These are phyloP conservation scores for Phytophthora cryptogea DNA, from an alignment of 352 stramenopile species.

Conservation along the genomic window DNA sequence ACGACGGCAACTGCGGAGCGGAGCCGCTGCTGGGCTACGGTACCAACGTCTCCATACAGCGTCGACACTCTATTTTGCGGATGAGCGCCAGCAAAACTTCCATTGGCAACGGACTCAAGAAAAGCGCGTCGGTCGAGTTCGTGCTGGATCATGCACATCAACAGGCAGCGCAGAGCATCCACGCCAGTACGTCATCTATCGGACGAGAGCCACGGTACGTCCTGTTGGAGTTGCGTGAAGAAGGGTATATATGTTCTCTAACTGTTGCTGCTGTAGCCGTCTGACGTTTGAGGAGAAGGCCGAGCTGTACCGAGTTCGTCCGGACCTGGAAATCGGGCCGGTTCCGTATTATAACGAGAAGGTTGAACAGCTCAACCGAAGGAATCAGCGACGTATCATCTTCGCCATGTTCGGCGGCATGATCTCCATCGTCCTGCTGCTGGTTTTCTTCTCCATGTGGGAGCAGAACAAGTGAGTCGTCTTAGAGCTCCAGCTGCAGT, in stretches of 20 bases:
- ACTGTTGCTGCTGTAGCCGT: conserved; percentile 38
- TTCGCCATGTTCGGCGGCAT: conserved; percentile 79
- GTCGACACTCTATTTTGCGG: conserved; percentile 65
- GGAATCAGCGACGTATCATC: conserved; percentile 68
- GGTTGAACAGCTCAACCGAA: conserved; percentile 51
- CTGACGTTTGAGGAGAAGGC: conserved; percentile 82
- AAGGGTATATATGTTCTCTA: conserved; percentile 1
- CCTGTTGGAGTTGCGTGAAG: not conserved
- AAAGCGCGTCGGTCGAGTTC: conserved; percentile 79
- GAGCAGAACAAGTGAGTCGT: conserved; percentile 36
- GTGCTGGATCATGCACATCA: conserved; percentile 50
- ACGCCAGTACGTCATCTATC: conserved; percentile 48
- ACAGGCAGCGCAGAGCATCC: conserved; percentile 35
- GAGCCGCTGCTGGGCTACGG: conserved; percentile 34
- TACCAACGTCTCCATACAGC: conserved; percentile 36
- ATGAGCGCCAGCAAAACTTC: conserved; percentile 47
- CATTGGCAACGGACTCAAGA: conserved; percentile 43
- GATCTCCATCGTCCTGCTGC: conserved; percentile 65
- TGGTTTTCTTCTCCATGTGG: conserved; percentile 74
- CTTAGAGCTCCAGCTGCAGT: conserved; percentile 19
- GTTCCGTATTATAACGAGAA: conserved; percentile 65
- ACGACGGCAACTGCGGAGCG: conserved; percentile 3
- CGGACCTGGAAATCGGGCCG: conserved; percentile 78
- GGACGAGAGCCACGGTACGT: conserved; percentile 53
- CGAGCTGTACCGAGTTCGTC: conserved; percentile 80